Base-by-base conservation (phyloP, 345 rosid genomes). In the Pistacia atlantica region DNA sequence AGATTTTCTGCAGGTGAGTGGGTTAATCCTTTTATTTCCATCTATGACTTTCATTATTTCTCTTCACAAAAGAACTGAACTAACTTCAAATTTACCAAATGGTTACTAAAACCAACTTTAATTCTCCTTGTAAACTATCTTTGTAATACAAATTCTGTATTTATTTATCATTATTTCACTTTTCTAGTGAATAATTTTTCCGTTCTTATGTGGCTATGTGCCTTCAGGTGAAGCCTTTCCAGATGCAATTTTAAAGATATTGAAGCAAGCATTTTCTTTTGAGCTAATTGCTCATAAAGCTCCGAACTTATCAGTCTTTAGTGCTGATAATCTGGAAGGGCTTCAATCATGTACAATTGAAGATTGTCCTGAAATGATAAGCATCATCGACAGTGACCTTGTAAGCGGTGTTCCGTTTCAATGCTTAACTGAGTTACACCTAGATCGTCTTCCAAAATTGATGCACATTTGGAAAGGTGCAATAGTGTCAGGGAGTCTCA, bases 201-300 rank as follows among this genome's bases (percentile, higher is more conserved):
- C 33, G 33, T 2, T 31, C 2, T 31, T 31, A 9, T 12, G 55
- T 2, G 55, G 4, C 38, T 69, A 69, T 79, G 18, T n/a, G 72
- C 46, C 46, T 42, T 42, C 45, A 13, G 63, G 46, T 20, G n/a
- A 64, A 2, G 72, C 51, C 13, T 9, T 12, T 63, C 74, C 62
- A 0, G 55, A 51, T 51, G 55, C 16, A 51, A 14, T 51, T 12
- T 51, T 14, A 51, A 14, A 51, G 55, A 51, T 79, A n/a, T 71
- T 79, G 22, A 75, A 46, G 61, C 78, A 79, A 20, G 66, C 78
- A 49, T 62, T 61, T 54, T 67, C 78, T 55, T 56, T 79, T 8
- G 82, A 79, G 71, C 67, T 79, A 61, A 75, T 79, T 16, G 78
- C 70, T 58, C 79, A 75, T 61, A 22, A 49, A 55, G 62, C 72